A percentile compares a stretch with the other conserved stretches of the same genome.
These are phyloP conservation scores for Phytophthora hibernalis DNA, from an alignment of 352 stramenopile genomes.

Conservation along the genomic window DNA sequence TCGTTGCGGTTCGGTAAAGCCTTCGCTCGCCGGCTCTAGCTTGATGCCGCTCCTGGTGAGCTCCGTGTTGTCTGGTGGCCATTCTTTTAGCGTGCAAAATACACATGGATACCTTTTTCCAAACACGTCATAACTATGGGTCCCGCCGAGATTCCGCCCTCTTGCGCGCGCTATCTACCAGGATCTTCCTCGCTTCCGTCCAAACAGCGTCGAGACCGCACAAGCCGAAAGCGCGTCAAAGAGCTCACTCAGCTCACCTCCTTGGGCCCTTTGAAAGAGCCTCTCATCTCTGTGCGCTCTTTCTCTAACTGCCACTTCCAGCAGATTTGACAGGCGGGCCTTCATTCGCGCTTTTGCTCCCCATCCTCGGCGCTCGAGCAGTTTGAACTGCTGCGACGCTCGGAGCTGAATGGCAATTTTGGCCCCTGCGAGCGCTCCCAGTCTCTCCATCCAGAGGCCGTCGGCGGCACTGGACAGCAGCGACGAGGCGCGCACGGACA, in stretches of 20 bases:
- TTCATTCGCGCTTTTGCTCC: constrained; percentile 34
- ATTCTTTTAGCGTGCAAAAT: constrained; percentile 16
- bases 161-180: constrained; percentile 21
- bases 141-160: constrained; percentile 29
- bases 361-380: constrained; percentile 17
- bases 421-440: constrained; percentile 23
- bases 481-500: constrained; percentile 48
- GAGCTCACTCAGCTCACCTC: not conserved
- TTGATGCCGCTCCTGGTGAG: constrained; percentile 9
- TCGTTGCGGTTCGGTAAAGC: not conserved
- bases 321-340: constrained; percentile 33
- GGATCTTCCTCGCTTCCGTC: constrained; percentile 16
- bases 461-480: constrained; percentile 38
- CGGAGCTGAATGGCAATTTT: constrained; percentile 46
- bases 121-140: constrained; percentile 15
- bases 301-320: constrained; percentile 24
- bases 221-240: constrained; percentile 16
- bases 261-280: too few relatives aligned
- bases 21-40: not conserved
- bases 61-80: constrained; percentile 4
- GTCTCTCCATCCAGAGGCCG: constrained; percentile 33
- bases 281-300: constrained; percentile 2
- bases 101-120: constrained; percentile 33
- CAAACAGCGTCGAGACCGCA: constrained; percentile 9
- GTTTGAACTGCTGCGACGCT: constrained; percentile 8